Base-by-base conservation (phyloP, 2,329 filamentous ascomycete genomes). In the Herpomyces periplanetae region DNA sequence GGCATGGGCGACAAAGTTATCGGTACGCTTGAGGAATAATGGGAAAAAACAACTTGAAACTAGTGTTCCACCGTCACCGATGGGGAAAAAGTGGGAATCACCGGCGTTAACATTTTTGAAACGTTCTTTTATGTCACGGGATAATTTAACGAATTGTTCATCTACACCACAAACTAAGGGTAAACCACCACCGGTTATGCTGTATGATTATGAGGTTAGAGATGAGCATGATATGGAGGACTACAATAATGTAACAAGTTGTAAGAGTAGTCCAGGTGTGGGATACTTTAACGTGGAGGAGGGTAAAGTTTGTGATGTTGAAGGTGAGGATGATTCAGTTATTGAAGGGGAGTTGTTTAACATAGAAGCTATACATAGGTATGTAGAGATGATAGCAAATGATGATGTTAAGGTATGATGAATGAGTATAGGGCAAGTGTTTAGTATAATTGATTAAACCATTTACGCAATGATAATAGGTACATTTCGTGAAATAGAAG, bases 1-100 rank as follows among this genome's bases (percentile, higher is more conserved):
- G 75, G 91, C 38, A 51, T 96, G 16, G 87, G 96, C 34, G 71
- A 64, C 30, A 80, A 96, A 39, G 87, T 96, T 20, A 75, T 91
- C 34, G 73, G 85, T 38, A 80, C 80, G 4, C 55, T 80, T 14
- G 71, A 62, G 33, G 58, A 80, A 30, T 49, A 85, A 3, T 71
- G 87, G 31, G 59, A 55, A 33, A 64, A 80, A 30, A 60, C 58
- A n/a, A n/a, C n/a, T n/a, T n/a, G n/a, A n/a, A n/a, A n/a, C n/a
- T n/a, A n/a, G n/a, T n/a, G n/a, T n/a, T n/a, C n/a, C n/a, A n/a
- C n/a, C n/a, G n/a, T n/a, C n/a, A n/a, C n/a, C n/a, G n/a, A n/a
- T n/a, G n/a, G n/a, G n/a, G n/a, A n/a, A n/a, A n/a, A n/a, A n/a
- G n/a, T n/a, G n/a, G n/a, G n/a, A n/a, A n/a, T n/a, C n/a, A n/a